These are phyloP conservation scores for Hypholoma sublateritium DNA, from an alignment of 768 basidiomycete species.

Conservation along the genomic window DNA sequence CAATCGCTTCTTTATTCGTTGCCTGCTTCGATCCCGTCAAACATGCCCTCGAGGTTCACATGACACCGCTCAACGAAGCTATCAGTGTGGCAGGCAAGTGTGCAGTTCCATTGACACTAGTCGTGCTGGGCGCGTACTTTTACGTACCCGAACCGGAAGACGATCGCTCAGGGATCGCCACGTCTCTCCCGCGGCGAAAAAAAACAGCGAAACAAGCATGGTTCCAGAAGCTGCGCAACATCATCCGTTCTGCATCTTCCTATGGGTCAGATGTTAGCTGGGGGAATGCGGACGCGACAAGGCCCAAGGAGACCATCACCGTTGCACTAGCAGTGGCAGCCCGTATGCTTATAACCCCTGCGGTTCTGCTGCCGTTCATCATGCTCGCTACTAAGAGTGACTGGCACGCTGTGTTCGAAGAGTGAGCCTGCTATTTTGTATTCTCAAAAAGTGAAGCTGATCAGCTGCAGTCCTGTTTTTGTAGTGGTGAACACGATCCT, in stretches of 20 bases:
- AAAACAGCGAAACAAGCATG: not conserved
- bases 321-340: conserved; percentile 80
- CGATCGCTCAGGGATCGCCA: conserved; percentile 3
- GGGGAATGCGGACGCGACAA: conserved; percentile 1
- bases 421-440: conserved; percentile 45
- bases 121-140: conserved; percentile 94
- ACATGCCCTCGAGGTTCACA: conserved; percentile 59
- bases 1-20: conserved; percentile 70
- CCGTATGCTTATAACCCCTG: conserved; percentile 85
- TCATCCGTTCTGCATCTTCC: not conserved
- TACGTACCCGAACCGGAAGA: conserved; percentile 41
- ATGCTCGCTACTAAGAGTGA: conserved; percentile 58
- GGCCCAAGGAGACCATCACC: conserved; percentile 76
- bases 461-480: conserved; percentile 69
- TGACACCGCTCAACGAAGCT: conserved; percentile 68
- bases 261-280: not conserved
- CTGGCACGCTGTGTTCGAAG: conserved; percentile 64
- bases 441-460: not conserved
- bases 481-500: conserved; percentile 83
- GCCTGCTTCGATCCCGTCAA: conserved; percentile 80
- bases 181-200: not conserved
- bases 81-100: conserved; percentile 69
- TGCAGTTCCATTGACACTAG: conserved; percentile 83
- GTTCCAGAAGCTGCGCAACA: not conserved
- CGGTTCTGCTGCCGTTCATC: conserved; percentile 76